Evolutionary conservation across 805 yeast genomes (phyloP).

Genomic region (Kodamaea leandrae): DNA sequence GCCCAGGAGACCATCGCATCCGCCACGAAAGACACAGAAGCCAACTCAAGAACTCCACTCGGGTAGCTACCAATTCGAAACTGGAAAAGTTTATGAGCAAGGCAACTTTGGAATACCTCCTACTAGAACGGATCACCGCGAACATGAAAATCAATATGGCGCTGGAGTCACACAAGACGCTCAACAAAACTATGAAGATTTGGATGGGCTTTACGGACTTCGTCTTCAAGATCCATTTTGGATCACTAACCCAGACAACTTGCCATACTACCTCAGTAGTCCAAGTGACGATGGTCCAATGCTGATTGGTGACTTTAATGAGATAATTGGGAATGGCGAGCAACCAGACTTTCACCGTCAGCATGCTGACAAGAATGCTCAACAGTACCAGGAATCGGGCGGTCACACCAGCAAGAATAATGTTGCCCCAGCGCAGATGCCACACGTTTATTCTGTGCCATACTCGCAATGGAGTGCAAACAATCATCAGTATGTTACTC

Average conservation of each 20-base stretch:
- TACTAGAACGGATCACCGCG: too few species aligned
- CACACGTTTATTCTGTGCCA: not conserved
- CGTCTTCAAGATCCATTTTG: conserved; percentile 50
- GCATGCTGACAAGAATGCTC: not conserved
- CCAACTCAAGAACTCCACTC: too few species aligned
- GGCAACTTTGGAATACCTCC: not conserved
- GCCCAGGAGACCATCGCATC: too few species aligned
- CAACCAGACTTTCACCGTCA: not conserved
- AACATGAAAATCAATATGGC: not conserved
- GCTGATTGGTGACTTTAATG: conserved; percentile 3
- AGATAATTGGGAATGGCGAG: not conserved
- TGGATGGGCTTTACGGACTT: conserved; percentile 41
- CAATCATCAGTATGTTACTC: too few species aligned
- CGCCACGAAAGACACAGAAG: too few species aligned
- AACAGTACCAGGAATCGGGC: not conserved
- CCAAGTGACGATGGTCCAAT: conserved; percentile 24
- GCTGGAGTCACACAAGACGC: not conserved
- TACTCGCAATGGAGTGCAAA: too few species aligned
- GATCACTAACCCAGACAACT: conserved; percentile 48
- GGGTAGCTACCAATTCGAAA: not conserved
- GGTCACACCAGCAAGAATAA: not conserved
- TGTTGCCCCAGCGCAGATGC: not conserved
- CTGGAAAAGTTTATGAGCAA: not conserved
- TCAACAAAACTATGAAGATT: conserved; percentile 11
- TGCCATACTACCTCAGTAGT: conserved; percentile 32